Evolutionary conservation across 352 stramenopile genomes (phyloP), one percentile per base, ranked within the genome.

Genomic region (Globisporangium apiculatum): DNA sequence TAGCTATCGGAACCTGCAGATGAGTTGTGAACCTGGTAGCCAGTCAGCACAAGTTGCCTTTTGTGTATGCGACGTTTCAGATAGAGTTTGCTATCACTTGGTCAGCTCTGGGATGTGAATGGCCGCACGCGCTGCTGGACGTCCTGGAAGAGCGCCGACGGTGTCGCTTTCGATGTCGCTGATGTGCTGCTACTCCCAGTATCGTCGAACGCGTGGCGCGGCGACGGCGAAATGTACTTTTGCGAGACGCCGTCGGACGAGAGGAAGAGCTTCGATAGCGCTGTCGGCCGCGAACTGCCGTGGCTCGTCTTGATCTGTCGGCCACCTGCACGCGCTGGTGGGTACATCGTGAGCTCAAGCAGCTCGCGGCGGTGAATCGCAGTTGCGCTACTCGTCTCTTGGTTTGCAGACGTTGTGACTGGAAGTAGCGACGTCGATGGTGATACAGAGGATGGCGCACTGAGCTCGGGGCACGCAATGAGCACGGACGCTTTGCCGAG

Each of bases 241-340:
- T 91, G 69, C 31, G 77, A 87, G 60, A 91, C 61, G 12, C 77
- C 79, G 57, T 89, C 81, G 2, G 79, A 88, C n/a, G 81, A 87
- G 15, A 91, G 60, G 48, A 80, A 88, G 45, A 89, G 64, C 17
- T 69, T 67, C 35, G 81, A 91, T 14, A 89, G 57, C 1, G 67
- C 71, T 17, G 81, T 87, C 11, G 77, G 73, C 3, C 79, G 70
- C 11, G 70, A 72, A 14, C 58, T 69, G 2, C 70, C 66, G 15
- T 86, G 68, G 40, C 76, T 89, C 8, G 78, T 86, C 58, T 89
- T 86, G 49, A 86, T 79, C 47, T 86, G 76, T 5, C 81, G 70
- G 0, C 71, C 76, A 1, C 73, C 74, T 14, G 65, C 69, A 64
- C 82, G 78, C 2, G 64, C 43, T 0, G 74, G 74, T 0, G 76